Percentiles rank a stretch among this genome's conserved stretches.
Evolutionary conservation across 1,284 basidiomycete species (phyloP).

Genomic region (Sporisorium exsertum): DNA sequence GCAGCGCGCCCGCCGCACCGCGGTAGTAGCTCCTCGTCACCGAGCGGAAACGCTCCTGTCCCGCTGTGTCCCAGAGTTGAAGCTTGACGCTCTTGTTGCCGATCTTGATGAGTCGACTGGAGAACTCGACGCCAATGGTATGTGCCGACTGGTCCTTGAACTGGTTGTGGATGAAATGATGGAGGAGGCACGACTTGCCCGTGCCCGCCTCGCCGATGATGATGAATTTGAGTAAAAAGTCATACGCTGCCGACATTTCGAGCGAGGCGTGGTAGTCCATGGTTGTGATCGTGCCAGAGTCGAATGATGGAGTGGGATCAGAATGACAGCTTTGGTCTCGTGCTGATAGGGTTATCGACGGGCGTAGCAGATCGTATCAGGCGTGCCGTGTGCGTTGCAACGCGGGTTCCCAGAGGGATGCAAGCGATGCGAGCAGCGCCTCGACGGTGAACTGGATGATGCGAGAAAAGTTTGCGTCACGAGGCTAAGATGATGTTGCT

Average conservation of each 20-base stretch:
- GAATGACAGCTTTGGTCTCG: neutral
- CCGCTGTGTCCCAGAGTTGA: constrained; percentile 70
- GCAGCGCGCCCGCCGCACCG: constrained; percentile 79
- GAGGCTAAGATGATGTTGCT: neutral
- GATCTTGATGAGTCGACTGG: constrained; percentile 85
- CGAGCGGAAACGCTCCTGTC: constrained; percentile 75
- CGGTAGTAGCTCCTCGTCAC: constrained; percentile 97
- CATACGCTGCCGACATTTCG: constrained; percentile 69
- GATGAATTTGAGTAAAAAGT: constrained; percentile 97
- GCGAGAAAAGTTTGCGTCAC: too few relatives aligned
- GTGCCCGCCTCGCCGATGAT: constrained; percentile 95
- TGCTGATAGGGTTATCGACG: too few relatives aligned
- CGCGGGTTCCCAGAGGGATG: too few relatives aligned
- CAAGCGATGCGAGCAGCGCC: too few relatives aligned
- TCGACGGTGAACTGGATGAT: too few relatives aligned
- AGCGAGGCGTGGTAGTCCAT: constrained; percentile 53
- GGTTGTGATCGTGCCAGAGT: neutral
- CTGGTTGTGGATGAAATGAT: constrained; percentile 93
- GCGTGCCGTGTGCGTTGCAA: neutral
- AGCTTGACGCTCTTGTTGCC: constrained; percentile 94
- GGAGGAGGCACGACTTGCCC: constrained; percentile 94
- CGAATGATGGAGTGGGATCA: neutral
- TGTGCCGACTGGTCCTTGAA: constrained; percentile 97
- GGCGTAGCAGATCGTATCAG: too few relatives aligned
- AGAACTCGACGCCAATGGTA: constrained; percentile 96